Percentiles rank a stretch among this genome's conserved stretches.
These are phyloP conservation scores for Agastache rugosa DNA, from an alignment of 257 asterid species.

Conservation along the genomic window DNA sequence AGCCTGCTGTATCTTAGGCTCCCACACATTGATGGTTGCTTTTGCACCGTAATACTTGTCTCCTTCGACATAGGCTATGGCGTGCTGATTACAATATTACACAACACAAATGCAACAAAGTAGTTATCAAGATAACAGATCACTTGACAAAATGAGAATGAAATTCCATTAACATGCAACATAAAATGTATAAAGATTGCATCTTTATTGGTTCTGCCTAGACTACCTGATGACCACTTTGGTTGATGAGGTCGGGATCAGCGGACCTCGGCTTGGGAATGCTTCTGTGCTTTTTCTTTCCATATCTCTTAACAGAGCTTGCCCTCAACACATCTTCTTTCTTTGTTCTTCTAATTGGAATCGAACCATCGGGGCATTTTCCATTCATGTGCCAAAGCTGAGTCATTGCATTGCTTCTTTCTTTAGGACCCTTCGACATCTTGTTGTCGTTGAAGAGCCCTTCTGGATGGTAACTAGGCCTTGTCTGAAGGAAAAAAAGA, in stretches of 20 bases:
- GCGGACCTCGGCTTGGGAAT: slow-evolving; percentile 76
- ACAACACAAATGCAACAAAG: slow-evolving; percentile 23
- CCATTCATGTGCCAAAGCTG: slow-evolving; percentile 94
- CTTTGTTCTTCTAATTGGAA: slow-evolving; percentile 82
- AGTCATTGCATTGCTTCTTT: slow-evolving; percentile 49
- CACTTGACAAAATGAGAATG: slow-evolving; percentile 5
- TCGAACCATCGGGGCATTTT: slow-evolving; percentile 64
- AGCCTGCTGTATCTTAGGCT: slow-evolving; percentile 80
- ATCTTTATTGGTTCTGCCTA: not conserved
- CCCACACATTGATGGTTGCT: slow-evolving; percentile 89
- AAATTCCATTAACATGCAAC: slow-evolving; percentile 20
- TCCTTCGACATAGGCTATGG: slow-evolving; percentile 86
- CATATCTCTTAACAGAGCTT: slow-evolving; percentile 77
- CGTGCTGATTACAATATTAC: slow-evolving; percentile 57
- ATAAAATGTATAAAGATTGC: not conserved
- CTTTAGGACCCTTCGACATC: slow-evolving; percentile 46
- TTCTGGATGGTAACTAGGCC: slow-evolving; percentile 87
- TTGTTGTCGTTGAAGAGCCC: slow-evolving; percentile 65
- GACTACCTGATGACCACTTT: slow-evolving; percentile 86
- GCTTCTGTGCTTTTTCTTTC: slow-evolving; percentile 70
- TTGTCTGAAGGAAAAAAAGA: slow-evolving; percentile 45
- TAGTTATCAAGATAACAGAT: not conserved
- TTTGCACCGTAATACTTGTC: slow-evolving; percentile 78
- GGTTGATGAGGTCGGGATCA: slow-evolving; percentile 70
- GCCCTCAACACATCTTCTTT: slow-evolving; percentile 83